Base-by-base conservation (phyloP, 2,329 filamentous ascomycete genomes). In the Xylaria hypoxylon region DNA sequence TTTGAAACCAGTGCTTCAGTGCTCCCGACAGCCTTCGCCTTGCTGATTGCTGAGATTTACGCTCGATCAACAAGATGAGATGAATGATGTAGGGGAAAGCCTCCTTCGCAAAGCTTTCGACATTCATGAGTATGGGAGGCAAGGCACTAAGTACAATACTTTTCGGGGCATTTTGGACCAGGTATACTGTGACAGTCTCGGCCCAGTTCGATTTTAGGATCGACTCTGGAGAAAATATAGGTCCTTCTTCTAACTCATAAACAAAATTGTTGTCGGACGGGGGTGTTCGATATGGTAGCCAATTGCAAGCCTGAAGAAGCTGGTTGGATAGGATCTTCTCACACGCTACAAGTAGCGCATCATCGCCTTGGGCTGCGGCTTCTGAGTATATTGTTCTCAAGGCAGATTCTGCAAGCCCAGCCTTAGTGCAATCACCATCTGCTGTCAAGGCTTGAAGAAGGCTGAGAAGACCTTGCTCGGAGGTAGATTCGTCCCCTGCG, bases 31-130 rank as follows among this genome's bases (percentile, higher is more conserved):
- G 76, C 7, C 80, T 79, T 7, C 85, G 83, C 62, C 89, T 91
- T 35, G 89, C 80, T 1, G 78, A 80, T 68, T 88, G 86, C 31
- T 89, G 85, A 44, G 84, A 83, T 31, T 90, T 85, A n/a, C 86
- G 79, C 73, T 95, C 90, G 45, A 87, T 86, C 1, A 89, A 81
- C 0, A 99, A 83, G 17, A 94, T 89, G 47, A 97, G 83, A 78
- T 99, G 96, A 2, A 97, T 82, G 59, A 98, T 86, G 70, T 92
- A 96, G 0, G 94, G 94, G 56, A 98, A 90, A 0, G 93, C 83
- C 47, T 89, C 86, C 67, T 90, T 86, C 0, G 94, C 91, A 74
- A 97, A 89, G 0, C 87, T 86, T 45, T 87, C 84, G 28, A 95
- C 87, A 13, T 85, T 84, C 13, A 82, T 78, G 4, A 97, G 81